Base-by-base conservation (phyloP, 140 eudicot species). In the Bidens hawaiensis region DNA sequence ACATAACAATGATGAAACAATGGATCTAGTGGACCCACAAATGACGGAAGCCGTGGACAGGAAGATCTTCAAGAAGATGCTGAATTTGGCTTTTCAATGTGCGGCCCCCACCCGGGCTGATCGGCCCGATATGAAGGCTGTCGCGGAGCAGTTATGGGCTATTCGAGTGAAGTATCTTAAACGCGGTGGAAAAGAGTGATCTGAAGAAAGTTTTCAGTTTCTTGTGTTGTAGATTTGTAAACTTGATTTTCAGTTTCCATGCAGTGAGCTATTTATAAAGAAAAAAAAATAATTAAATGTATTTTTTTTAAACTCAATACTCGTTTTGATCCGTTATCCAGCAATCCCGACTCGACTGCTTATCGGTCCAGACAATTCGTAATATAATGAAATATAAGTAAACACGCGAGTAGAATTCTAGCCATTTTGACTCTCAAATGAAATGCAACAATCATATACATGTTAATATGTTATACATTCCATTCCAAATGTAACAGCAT, bases 1-100 rank as follows among this genome's bases (percentile, higher is more conserved):
- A 24, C 79, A 78, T 77, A 75, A 65, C 30, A 88, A 82, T 58
- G 95, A 94, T 4, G 85, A 76, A 45, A 60, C 72, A 3, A 30
- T 34, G 85, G 88, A 79, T 50, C 50, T 87, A 71, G 55, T 91
- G 69, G 98, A 91, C 69, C 98, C 98, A 15, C 67, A 52, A 62
- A 79, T 91, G 85, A 73, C 41, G 55, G 94, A 79, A 70, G 53
- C 65, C 1, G 84, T 84, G 31, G 82, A 3, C 34, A 7, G 6
- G 34, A 30, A 30, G 34, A 30, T 30, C 34, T 30, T 30, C 34
- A 30, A 36, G 43, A 36, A 36, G 43, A 36, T 36, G 43, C 43
- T 36, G 43, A 36, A 36, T n/a, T 36, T 36, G 43, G 43, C 43
- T 8, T 36, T 36, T 10, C 43, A 36, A 36, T 36, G 43, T 11